phyloP scores from a whole-genome alignment of 1,284 basidiomycete species.

The Fomitiporia mediterranea region DNA sequence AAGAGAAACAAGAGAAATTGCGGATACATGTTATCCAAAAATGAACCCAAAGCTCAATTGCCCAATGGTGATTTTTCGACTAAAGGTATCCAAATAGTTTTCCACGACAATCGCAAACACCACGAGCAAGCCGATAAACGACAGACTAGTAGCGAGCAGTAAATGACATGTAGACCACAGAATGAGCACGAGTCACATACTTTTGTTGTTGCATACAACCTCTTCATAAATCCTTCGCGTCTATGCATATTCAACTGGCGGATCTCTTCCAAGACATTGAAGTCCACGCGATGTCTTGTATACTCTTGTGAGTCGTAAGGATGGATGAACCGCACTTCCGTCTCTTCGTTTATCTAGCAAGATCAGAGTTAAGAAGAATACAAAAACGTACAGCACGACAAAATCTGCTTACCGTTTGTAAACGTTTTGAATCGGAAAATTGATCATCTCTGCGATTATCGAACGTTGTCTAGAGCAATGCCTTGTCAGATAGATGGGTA shows the following conservation, averaged over 20 bases:
- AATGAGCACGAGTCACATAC: neutral
- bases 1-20: no score
- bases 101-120: neutral
- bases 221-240: neutral
- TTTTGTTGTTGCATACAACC: neutral
- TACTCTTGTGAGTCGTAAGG: neutral
- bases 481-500: no score
- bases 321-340: conserved; percentile 1
- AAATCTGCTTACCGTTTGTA: neutral
- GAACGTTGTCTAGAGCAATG: conserved; percentile 3
- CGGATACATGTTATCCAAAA: neutral
- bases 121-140: neutral
- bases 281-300: neutral
- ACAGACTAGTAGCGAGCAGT: neutral
- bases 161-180: neutral
- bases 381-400: neutral
- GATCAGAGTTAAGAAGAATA: neutral
- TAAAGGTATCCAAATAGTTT: neutral
- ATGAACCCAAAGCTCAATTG: neutral
- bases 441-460: conserved; percentile 1
- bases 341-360: neutral
- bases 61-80: neutral
- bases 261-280: neutral
- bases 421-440: conserved; percentile 3
- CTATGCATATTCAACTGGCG: neutral